Conservation (phyloP, 2,329 filamentous ascomycete genomes). For the Paraphoma sp. region DNA sequence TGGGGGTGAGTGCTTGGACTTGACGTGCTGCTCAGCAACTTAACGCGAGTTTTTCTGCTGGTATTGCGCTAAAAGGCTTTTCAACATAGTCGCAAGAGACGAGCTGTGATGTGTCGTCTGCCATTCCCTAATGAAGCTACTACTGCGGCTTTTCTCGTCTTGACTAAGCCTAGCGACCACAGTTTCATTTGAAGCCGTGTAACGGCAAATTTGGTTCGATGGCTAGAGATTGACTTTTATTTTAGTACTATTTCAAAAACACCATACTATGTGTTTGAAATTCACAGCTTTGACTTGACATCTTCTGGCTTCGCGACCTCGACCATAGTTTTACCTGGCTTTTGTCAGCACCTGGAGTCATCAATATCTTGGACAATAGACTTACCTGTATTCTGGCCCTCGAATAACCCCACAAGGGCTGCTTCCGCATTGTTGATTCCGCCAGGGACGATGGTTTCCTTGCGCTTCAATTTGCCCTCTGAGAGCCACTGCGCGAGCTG, state of each 20-base stretch:
- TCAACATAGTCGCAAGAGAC: too few species aligned
- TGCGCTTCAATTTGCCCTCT: conserved; percentile 73
- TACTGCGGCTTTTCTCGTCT: too few species aligned
- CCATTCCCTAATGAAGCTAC: too few species aligned
- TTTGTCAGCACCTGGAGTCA: not conserved
- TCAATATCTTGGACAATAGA: conserved; percentile 12
- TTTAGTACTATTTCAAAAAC: not conserved
- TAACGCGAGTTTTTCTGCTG: too few species aligned
- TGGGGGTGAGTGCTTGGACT: too few species aligned
- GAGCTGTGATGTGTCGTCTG: too few species aligned
- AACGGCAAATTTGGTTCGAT: too few species aligned
- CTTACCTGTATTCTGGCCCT: conserved; percentile 74
- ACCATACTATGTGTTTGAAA: not conserved
- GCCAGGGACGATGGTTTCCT: conserved; percentile 74
- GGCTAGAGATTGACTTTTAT: not conserved
- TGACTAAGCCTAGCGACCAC: too few species aligned
- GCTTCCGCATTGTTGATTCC: conserved; percentile 69
- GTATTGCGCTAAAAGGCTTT: too few species aligned
- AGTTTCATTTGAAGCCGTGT: too few species aligned
- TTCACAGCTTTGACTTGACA: conserved; percentile 49
- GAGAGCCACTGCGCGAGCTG: conserved; percentile 72
- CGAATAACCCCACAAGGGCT: conserved; percentile 69
- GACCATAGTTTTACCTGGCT: conserved; percentile 62
- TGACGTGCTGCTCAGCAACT: too few species aligned
- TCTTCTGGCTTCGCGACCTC: conserved; percentile 48